phyloP scores from a whole-genome alignment of 2,329 filamentous ascomycete species.

The Pseudogymnoascus sp. region DNA sequence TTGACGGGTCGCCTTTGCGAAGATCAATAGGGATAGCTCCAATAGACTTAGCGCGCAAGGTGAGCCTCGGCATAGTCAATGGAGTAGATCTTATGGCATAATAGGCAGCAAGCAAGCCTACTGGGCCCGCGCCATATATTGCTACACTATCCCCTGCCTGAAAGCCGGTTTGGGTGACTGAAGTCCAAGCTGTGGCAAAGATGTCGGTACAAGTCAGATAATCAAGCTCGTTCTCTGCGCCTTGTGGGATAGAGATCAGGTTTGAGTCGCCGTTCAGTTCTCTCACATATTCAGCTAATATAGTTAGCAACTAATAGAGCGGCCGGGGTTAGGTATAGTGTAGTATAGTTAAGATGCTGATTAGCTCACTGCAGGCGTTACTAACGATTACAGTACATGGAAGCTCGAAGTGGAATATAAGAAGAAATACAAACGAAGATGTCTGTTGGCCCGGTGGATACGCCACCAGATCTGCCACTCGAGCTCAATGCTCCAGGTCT shows the following conservation, averaged over 20 bases:
- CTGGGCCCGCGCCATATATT: constrained; percentile 57
- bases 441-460: too few species aligned
- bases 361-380: too few species aligned
- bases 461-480: too few species aligned
- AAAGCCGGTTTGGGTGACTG: constrained; percentile 45
- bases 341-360: too few species aligned
- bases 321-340: too few species aligned
- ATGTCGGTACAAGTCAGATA: constrained; percentile 48
- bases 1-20: constrained; percentile 49
- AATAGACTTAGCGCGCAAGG: constrained; percentile 52
- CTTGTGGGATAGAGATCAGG: constrained; percentile 21
- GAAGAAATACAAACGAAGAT: too few species aligned
- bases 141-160: constrained; percentile 54
- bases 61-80: constrained; percentile 57
- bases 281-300: too few species aligned
- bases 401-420: too few species aligned
- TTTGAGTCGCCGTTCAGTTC: too few species aligned
- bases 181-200: constrained; percentile 43
- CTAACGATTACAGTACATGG: too few species aligned
- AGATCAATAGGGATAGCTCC: constrained; percentile 56
- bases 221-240: constrained; percentile 54
- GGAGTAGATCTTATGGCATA: constrained; percentile 53
- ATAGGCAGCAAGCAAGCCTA: constrained; percentile 61
- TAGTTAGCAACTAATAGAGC: too few species aligned
- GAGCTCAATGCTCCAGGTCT: too few species aligned